Percentiles rank a stretch among this genome's conserved stretches.
phyloP scores from a whole-genome alignment of 2,329 filamentous ascomycete genomes.

The Apiospora aurea region DNA sequence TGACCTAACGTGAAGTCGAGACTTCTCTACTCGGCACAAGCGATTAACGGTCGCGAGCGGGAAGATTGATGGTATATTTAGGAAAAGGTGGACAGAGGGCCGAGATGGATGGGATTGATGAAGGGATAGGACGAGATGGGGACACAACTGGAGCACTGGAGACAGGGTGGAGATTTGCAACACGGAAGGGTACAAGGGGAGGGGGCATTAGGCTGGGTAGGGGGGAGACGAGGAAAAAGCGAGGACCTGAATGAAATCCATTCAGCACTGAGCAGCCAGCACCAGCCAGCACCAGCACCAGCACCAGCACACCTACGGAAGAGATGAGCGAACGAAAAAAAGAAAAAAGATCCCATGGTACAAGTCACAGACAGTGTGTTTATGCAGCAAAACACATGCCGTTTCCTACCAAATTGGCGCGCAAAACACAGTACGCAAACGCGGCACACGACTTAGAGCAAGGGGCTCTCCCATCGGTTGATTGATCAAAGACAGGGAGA shows the following conservation, averaged over 20 bases:
- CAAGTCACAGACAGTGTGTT: constrained; percentile 1
- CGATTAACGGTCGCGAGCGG: constrained; percentile 15
- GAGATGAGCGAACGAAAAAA: constrained; percentile 10
- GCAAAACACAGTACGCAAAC: neutral
- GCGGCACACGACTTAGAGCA: neutral
- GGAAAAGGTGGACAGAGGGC: constrained; percentile 22
- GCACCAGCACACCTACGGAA: neutral
- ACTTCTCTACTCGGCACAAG: constrained; percentile 21
- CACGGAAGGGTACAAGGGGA: neutral
- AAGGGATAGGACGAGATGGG: constrained; percentile 21
- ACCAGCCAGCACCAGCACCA: neutral
- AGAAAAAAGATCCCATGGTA: neutral
- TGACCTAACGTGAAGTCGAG: constrained; percentile 11
- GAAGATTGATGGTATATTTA: constrained; percentile 22
- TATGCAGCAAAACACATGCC: neutral
- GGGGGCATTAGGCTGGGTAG: neutral
- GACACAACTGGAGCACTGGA: constrained; percentile 18
- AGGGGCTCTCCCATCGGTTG: constrained; percentile 10
- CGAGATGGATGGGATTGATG: constrained; percentile 21
- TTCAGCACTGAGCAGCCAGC: neutral
- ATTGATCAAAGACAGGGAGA: constrained; percentile 10
- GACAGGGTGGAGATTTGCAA: constrained; percentile 17
- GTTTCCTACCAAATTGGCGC: neutral
- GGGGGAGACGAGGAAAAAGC: neutral
- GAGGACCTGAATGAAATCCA: constrained; percentile 5